phyloP scores from a whole-genome alignment of 2,329 filamentous ascomycete genomes.

The Rutstroemia sp. region DNA sequence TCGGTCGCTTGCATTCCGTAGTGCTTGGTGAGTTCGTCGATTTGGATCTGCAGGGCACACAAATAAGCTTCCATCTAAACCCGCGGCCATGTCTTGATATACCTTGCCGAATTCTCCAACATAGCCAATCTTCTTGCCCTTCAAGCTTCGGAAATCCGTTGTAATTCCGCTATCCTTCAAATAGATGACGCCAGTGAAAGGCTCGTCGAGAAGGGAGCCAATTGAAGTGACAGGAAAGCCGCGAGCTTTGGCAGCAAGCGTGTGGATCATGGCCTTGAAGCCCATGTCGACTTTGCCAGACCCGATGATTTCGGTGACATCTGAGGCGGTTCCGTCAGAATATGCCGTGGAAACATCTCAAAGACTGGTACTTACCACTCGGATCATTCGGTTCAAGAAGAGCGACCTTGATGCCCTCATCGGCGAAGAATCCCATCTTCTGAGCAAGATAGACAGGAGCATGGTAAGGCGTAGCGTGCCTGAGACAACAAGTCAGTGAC shows the following conservation, averaged over 20 bases:
- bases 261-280: constrained; percentile 82
- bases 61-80: background rate
- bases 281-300: constrained; percentile 69
- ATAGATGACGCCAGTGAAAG: constrained; percentile 73
- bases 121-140: constrained; percentile 71
- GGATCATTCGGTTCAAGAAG: constrained; percentile 73
- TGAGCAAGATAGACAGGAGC: constrained; percentile 72
- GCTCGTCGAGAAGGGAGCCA: constrained; percentile 69
- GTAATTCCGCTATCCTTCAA: constrained; percentile 69
- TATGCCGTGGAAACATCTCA: background rate
- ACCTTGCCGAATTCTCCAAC: constrained; percentile 72
- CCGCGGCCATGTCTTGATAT: background rate
- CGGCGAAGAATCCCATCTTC: constrained; percentile 65
- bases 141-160: constrained; percentile 65
- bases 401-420: constrained; percentile 71
- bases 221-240: constrained; percentile 66
- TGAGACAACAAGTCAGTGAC: constrained; percentile 29
- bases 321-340: constrained; percentile 31
- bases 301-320: constrained; percentile 77
- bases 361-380: constrained; percentile 41
- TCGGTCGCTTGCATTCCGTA: constrained; percentile 67
- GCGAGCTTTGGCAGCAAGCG: constrained; percentile 69
- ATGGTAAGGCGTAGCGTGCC: constrained; percentile 78
- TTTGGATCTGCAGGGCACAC: constrained; percentile 52
- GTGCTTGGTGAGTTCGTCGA: constrained; percentile 71